Evolutionary conservation across 2,329 filamentous ascomycete species (phyloP), one percentile per base, ranked within the genome.

Genomic region (Nemania sp.): DNA sequence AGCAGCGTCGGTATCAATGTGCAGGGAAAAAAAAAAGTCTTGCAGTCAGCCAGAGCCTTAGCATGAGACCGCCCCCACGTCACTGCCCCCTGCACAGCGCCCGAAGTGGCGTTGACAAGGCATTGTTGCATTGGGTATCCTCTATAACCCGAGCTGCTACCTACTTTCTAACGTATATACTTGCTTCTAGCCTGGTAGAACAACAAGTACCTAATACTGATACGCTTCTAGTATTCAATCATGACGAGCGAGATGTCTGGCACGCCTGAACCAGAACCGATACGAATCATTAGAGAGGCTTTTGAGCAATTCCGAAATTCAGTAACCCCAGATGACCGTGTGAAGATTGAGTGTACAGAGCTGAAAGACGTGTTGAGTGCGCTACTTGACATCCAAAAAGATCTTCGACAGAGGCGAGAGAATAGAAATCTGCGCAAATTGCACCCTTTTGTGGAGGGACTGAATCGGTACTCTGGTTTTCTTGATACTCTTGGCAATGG

Each of bases 401-500:
- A 50, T 12, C 47, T 50, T 30, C 47, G 24, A 36, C 20, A 50
- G 19, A 42, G 39, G 15, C 47, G 47, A 17, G 47, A 50, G 20
- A 50, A 50, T 22, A 28, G 48, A 17, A 50, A 44, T 11, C 30
- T 50, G 33, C 39, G 48, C 6, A 43, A 44, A 44, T 39, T 50
- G 23, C 12, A 44, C 12, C 39, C 48, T 6, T 50, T 50, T 15
- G 9, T 50, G 5, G 20, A 44, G 24, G 48, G 39, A 14, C 30
- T 50, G 14, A 31, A 44, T 37, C 30, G 33, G 17, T 50, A 50
- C 37, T 43, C 48, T 8, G 33, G 33, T 4, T 39, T 31, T 23
- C 36, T 50, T 30, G 48, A 50, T 6, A 44, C 39, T 37, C 48
- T 50, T 11, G 37, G 48, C 15, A 50, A 50, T 39, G 48, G 48